Conservation (phyloP, 768 basidiomycete genomes). For the Boletus sp. region DNA sequence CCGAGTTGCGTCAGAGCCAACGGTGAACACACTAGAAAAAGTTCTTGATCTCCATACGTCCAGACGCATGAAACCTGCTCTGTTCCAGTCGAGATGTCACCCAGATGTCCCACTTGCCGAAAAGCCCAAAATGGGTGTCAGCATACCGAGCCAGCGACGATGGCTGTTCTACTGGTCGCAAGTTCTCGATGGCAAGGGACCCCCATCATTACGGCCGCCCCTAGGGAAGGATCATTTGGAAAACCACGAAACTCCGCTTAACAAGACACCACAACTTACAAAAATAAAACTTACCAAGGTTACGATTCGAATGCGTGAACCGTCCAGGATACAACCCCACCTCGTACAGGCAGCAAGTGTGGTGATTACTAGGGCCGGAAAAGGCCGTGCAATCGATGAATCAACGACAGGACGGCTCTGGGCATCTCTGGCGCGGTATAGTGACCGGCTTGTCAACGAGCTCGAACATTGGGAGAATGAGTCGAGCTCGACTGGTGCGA, state of each 20-base stretch:
- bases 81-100: neutral
- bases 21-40: constrained; percentile 41
- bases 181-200: constrained; percentile 54
- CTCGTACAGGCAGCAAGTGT: constrained; percentile 57
- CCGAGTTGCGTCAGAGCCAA: constrained; percentile 16
- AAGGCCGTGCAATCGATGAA: constrained; percentile 29
- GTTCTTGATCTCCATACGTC: constrained; percentile 69
- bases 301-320: constrained; percentile 57
- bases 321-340: constrained; percentile 46
- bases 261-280: constrained; percentile 19
- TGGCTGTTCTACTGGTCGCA: constrained; percentile 79
- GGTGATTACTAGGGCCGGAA: constrained; percentile 46
- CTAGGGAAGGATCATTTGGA: neutral
- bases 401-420: constrained; percentile 47
- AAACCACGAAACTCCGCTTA: constrained; percentile 10
- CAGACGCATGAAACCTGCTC: constrained; percentile 55
- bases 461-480: constrained; percentile 61
- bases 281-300: constrained; percentile 58
- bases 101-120: constrained; percentile 20
- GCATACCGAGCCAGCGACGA: constrained; percentile 77
- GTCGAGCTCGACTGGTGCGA: constrained; percentile 37
- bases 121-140: constrained; percentile 57
- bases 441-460: constrained; percentile 60
- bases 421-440: constrained; percentile 79
- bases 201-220: constrained; percentile 45